Evolutionary conservation across 2,329 filamentous ascomycete genomes (phyloP), one percentile per base, ranked within the genome.

Genomic region (Ophidiomyces ophidiicola): DNA sequence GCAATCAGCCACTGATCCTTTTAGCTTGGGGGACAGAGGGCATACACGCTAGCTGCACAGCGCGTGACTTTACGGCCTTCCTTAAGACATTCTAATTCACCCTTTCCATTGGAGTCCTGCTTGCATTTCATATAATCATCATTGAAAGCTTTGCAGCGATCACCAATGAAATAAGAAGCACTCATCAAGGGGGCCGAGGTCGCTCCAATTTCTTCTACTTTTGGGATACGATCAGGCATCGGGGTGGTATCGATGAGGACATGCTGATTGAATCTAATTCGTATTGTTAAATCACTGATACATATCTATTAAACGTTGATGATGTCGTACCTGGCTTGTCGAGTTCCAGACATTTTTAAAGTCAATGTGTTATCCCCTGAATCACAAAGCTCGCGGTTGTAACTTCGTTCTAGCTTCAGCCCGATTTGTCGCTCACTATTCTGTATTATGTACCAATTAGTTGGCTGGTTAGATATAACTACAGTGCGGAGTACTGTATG

Each of bases 91-190:
- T 94, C 84, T 48, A 92, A 64, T 71, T 98, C 90, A 61, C 86
- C 90, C 64, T 76, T 78, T 54, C 90, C 90, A 47, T 83, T 80
- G 55, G 85, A 79, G 67, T 94, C 86, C 52, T 76, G 83, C 80
- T 98, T 98, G 81, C 90, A 98, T 70, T 93, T 83, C 88, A 98
- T 98, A 69, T 82, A 98, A 68, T 98, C 90, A 71, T 98, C 90
- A 66, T 96, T 96, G 73, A 87, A 98, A 42, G 82, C 71, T 61
- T 76, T 81, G 78, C 90, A 98, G 58, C 88, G 80, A 50, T 86
- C 87, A 48, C 90, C 90, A 60, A 98, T 98, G 64, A 96, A 98
- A 74, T 83, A 98, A 37, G 85, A 78, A 21, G 90, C 90, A 49
- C 84, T 93, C 44, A 93, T 71, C 31, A 98, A 74, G 40, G 90